Base-by-base conservation (phyloP, 345 rosid genomes). In the Corchorus olitorius region DNA sequence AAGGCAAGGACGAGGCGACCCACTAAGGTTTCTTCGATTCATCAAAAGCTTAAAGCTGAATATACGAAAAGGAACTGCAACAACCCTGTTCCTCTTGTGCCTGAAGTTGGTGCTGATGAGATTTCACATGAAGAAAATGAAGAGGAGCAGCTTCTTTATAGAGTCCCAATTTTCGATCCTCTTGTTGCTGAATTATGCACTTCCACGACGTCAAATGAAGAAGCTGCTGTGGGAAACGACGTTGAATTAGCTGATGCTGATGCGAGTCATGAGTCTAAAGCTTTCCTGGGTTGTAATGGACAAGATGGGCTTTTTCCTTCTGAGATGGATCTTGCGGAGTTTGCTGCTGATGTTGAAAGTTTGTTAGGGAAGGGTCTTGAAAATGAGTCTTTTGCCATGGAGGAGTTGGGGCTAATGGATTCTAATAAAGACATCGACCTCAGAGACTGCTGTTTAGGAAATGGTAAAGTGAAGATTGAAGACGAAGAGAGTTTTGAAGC, bases 291-390 rank as follows among this genome's bases (percentile, higher is more conserved):
- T n/a, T 72, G 67, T 20, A 54, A 12, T 17, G 71, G 77, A 20
- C 43, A 68, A 22, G 84, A 72, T 5, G 92, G 91, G 60, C 81
- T 91, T 75, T 86, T 89, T 22, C 98, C 94, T 8, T 87, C 98
- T 6, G 94, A 93, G 9, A 82, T 81, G 89, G 99, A 96, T 54
- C 90, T 93, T 8, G 99, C 89, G 1, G 94, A 92, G 72, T 96
- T 95, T 63, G 92, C 96, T 10, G 98, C 98, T 8, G 93, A 92
- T 70, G 96, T 96, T 52, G 97, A 96, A 86, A 91, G 80, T 75
- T 79, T 96, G 79, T 89, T 96, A 1, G 98, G 99, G 8, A 87
- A 82, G 52, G 94, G 92, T 8, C 86, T 93, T 35, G 94, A 89
- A 37, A 83, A 81, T 1, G 92, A 93, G 79, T 83, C 90, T 1